Base-by-base conservation (phyloP, 306 rosid species). In the Prosopis cineraria region DNA sequence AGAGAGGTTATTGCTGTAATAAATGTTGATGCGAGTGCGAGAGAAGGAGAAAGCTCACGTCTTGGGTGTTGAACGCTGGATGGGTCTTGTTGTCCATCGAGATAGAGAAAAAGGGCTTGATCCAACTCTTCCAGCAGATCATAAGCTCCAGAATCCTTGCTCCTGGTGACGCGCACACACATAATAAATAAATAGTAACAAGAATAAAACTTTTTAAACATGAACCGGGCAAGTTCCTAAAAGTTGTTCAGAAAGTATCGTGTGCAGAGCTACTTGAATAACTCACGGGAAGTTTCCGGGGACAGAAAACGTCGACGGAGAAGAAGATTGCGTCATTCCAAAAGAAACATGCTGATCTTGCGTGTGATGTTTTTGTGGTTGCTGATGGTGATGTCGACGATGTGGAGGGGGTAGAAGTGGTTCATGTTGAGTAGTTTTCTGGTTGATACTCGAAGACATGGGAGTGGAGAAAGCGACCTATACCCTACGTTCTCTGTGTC, bases 81-180 rank as follows among this genome's bases (percentile, higher is more conserved):
- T 3, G 91, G 80, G 70, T 87, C 87, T 34, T 87, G 78, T 68
- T 90, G 96, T 82, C 94, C 98, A 81, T 93, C 97, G n/a, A 93
- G 88, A 72, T 96, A 96, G 24, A 88, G 94, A 84, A 96, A 93
- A 76, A 93, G 91, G 2, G 97, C 97, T 86, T 88, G 99, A 85
- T 96, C 99, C 70, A 96, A 73, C 77, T 96, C 99, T 3, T 96
- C 96, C 81, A 96, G 79, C 81, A 96, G 79, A 83, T 93, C 99
- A 87, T 92, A 91, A 60, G 89, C 87, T 72, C 89, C 96, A 0
- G 84, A 79, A 63, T 93, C 99, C 85, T 91, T 93, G 87, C 78
- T 81, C 79, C 97, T 88, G 79, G 60, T 65, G 34, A 73, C 73
- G 77, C 16, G 73, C 41, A 77, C 16, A 72, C 48, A 14, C 25